Evolutionary conservation across 1,139 yeast species (phyloP).

Genomic region (Candida labiduridarum): DNA sequence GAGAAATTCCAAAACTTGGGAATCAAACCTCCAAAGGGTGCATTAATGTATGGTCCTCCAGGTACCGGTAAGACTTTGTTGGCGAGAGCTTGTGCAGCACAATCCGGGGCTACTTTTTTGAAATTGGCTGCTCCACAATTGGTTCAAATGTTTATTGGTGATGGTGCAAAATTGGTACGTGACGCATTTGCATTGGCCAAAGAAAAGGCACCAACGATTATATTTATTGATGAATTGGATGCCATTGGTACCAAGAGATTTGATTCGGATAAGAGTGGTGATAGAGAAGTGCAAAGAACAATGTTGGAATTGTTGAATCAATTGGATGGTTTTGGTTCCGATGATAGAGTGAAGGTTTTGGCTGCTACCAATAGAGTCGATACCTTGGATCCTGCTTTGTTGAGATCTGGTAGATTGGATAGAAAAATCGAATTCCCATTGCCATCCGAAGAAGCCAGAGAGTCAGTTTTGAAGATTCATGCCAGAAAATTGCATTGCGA

Average conservation of each 20-base stretch:
- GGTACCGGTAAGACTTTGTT: constrained; percentile 97
- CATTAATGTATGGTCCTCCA: constrained; percentile 99
- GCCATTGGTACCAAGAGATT: constrained; percentile 99
- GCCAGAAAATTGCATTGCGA: constrained; percentile 96
- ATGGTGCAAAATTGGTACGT: constrained; percentile 96
- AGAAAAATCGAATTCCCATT: constrained; percentile 97
- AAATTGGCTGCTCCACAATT: constrained; percentile 98
- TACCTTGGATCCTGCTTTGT: constrained; percentile 93
- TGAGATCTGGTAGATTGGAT: constrained; percentile 96
- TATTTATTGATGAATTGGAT: constrained; percentile 95
- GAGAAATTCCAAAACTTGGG: constrained; percentile 93
- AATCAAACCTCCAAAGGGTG: constrained; percentile 97
- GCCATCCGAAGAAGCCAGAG: constrained; percentile 97
- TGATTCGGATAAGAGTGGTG: constrained; percentile 97
- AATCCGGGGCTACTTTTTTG: constrained; percentile 95
- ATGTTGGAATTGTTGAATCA: constrained; percentile 97
- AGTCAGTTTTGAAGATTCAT: constrained; percentile 93
- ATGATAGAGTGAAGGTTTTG: constrained; percentile 92
- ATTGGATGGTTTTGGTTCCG: constrained; percentile 97
- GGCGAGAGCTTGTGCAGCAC: constrained; percentile 99
- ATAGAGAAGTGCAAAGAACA: constrained; percentile 98
- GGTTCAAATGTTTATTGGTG: constrained; percentile 99
- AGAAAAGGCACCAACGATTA: constrained; percentile 97
- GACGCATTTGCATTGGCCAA: constrained; percentile 99
- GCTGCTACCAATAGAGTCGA: constrained; percentile 99